Conservation (phyloP, 495 filamentous ascomycete species). For the Aspergillus conjunctus region DNA sequence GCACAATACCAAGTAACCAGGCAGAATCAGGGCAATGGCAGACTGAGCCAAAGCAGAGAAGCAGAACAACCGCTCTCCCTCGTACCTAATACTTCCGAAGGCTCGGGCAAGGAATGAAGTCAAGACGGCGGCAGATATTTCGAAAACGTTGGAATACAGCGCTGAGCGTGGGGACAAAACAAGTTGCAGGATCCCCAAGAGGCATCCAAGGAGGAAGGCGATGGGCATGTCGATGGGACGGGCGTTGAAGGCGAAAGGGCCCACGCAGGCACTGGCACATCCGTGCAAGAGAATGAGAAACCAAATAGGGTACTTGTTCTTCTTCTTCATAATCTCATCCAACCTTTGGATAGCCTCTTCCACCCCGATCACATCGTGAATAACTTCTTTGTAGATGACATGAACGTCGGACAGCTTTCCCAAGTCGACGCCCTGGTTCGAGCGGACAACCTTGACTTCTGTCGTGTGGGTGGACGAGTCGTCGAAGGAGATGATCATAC, state of each 20-base stretch:
- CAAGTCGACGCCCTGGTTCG: conserved; percentile 76
- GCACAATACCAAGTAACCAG: conserved; percentile 83
- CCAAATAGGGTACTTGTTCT: conserved; percentile 68
- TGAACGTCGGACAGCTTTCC: conserved; percentile 83
- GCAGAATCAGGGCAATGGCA: conserved; percentile 88
- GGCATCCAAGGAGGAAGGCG: conserved; percentile 79
- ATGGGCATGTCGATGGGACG: conserved; percentile 87
- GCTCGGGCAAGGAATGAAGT: conserved; percentile 89
- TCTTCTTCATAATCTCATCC: conserved; percentile 62
- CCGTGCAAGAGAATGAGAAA: conserved; percentile 82
- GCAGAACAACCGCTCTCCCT: conserved; percentile 71
- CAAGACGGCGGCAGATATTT: conserved; percentile 81
- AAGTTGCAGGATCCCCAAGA: conserved; percentile 81
- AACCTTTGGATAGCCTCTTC: conserved; percentile 78
- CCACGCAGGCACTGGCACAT: conserved; percentile 74
- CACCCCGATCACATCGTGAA: conserved; percentile 83
- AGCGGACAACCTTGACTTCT: conserved; percentile 85
- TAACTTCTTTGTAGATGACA: conserved; percentile 89
- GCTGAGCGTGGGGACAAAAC: conserved; percentile 78
- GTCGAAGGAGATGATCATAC: conserved; percentile 96
- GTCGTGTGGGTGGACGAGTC: conserved; percentile 87
- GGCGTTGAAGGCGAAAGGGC: conserved; percentile 89
- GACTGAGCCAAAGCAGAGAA: conserved; percentile 92
- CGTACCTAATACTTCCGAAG: conserved; percentile 74
- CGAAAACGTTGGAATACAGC: conserved; percentile 82